Percentiles rank a stretch among this genome's conserved stretches.
phyloP scores from a whole-genome alignment of 73 alveolate species.

The Tetrahymena borealis region DNA sequence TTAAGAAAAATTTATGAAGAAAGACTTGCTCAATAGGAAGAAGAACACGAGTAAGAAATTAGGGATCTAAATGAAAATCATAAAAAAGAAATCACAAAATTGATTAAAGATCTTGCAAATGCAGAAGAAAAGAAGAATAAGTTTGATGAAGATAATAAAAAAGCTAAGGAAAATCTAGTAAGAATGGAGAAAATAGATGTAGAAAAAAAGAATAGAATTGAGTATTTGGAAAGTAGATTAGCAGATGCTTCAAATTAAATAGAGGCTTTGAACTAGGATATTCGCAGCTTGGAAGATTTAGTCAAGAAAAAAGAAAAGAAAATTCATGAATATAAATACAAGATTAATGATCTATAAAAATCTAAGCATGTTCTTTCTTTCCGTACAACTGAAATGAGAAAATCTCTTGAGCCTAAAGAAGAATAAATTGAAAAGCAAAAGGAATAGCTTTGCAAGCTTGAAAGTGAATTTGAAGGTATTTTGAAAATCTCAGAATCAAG shows the following conservation, averaged over 20 bases:
- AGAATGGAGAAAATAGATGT: slow-evolving; percentile 26
- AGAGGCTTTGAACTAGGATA: slow-evolving; percentile 55
- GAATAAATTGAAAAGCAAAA: slow-evolving; percentile 61
- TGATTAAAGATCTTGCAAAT: slow-evolving; percentile 44
- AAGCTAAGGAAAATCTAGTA: slow-evolving; percentile 42
- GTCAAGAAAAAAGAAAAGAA: slow-evolving; percentile 73
- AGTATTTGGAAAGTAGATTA: slow-evolving; percentile 32
- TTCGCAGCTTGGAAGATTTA: slow-evolving; percentile 54
- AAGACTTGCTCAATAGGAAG: slow-evolving; percentile 65
- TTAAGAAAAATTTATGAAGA: slow-evolving; percentile 66
- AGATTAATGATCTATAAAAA: slow-evolving; percentile 77
- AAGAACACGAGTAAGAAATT: slow-evolving; percentile 71
- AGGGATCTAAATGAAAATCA: slow-evolving; percentile 52
- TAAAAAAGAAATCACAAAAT: slow-evolving; percentile 43
- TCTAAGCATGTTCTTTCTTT: slow-evolving; percentile 78
- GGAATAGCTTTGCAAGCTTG: slow-evolving; percentile 65
- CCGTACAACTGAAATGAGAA: slow-evolving; percentile 80
- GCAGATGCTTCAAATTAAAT: slow-evolving; percentile 67
- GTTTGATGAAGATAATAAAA: slow-evolving; percentile 40
- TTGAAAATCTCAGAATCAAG: slow-evolving; percentile 40
- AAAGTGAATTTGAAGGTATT: slow-evolving; percentile 29
- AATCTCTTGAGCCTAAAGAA: slow-evolving; percentile 79
- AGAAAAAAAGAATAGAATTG: slow-evolving; percentile 32
- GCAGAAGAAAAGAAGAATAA: slow-evolving; percentile 15
- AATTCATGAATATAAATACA: slow-evolving; percentile 68